Conservation (phyloP, 768 basidiomycete genomes). For the Podaxis sp. region DNA sequence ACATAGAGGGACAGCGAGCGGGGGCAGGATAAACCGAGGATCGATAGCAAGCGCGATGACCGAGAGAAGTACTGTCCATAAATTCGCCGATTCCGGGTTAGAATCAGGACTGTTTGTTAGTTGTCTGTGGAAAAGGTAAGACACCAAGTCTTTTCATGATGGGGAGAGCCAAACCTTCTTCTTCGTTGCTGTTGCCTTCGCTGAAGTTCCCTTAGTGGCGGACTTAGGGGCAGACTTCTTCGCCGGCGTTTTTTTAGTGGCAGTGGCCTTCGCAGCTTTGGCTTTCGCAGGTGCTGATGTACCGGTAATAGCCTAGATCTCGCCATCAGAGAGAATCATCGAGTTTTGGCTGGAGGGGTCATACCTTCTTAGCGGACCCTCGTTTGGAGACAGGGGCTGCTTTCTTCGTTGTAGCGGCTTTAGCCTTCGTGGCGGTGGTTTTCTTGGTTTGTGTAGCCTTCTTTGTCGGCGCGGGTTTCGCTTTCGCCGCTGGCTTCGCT, state of each 20-base stretch:
- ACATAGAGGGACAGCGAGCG: constrained; percentile 6
- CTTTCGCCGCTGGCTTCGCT: constrained; percentile 25
- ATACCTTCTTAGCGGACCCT: constrained; percentile 41
- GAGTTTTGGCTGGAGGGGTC: not conserved
- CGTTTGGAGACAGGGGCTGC: constrained; percentile 35
- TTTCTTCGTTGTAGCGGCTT: constrained; percentile 36
- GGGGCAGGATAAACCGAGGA: not conserved
- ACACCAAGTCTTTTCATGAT: not conserved
- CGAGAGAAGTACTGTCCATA: not conserved
- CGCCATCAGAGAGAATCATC: constrained; percentile 1
- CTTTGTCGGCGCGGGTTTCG: constrained; percentile 31
- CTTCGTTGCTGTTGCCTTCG: constrained; percentile 24
- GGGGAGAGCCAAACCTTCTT: constrained; percentile 31
- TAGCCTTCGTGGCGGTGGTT: constrained; percentile 36
- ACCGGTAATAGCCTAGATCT: constrained; percentile 38
- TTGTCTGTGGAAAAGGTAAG: constrained; percentile 22
- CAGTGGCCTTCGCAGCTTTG: constrained; percentile 36
- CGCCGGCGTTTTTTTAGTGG: constrained; percentile 36
- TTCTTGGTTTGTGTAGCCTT: constrained; percentile 37
- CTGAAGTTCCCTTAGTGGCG: constrained; percentile 28
- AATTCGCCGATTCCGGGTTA: not conserved
- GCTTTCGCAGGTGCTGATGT: constrained; percentile 41
- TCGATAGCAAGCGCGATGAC: not conserved
- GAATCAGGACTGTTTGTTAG: constrained; percentile 24
- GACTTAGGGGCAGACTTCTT: constrained; percentile 34